Conservation (phyloP, 768 basidiomycete genomes). For the Mycena kentingensis region DNA sequence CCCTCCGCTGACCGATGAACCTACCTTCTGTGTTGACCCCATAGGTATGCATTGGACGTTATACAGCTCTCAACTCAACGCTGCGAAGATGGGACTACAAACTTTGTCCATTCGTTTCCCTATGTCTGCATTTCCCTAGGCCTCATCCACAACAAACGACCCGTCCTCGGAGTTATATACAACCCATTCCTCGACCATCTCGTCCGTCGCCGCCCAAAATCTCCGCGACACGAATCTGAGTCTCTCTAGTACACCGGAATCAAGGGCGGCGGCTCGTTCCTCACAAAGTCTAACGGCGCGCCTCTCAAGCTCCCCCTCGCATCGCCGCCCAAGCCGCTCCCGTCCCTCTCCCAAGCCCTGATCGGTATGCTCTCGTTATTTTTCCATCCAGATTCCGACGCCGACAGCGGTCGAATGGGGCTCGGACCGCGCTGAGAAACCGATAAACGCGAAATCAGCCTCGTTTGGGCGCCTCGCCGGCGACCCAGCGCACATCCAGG, state of each 20-base stretch:
- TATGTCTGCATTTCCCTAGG: constrained; percentile 91
- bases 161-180: constrained; percentile 89
- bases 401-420: constrained; percentile 85
- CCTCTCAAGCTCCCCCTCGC: constrained; percentile 68
- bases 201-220: constrained; percentile 37
- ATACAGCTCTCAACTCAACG: background rate
- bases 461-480: constrained; percentile 80
- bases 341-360: constrained; percentile 69
- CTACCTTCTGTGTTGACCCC: constrained; percentile 96
- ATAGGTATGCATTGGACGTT: constrained; percentile 57
- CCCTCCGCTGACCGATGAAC: constrained; percentile 75
- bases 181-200: constrained; percentile 90
- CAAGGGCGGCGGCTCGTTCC: constrained; percentile 77
- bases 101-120: constrained; percentile 85
- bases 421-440: constrained; percentile 61
- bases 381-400: constrained; percentile 1
- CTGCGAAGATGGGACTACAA: constrained; percentile 78
- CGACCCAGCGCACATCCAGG: constrained; percentile 59
- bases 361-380: constrained; percentile 48
- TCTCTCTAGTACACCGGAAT: constrained; percentile 68
- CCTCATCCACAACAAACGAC: constrained; percentile 77
- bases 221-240: background rate
- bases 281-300: constrained; percentile 51
- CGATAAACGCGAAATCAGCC: constrained; percentile 57
- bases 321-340: constrained; percentile 57